Evolutionary conservation across 2,329 filamentous ascomycete species (phyloP).

Genomic region (Hymenoscyphus albidus): DNA sequence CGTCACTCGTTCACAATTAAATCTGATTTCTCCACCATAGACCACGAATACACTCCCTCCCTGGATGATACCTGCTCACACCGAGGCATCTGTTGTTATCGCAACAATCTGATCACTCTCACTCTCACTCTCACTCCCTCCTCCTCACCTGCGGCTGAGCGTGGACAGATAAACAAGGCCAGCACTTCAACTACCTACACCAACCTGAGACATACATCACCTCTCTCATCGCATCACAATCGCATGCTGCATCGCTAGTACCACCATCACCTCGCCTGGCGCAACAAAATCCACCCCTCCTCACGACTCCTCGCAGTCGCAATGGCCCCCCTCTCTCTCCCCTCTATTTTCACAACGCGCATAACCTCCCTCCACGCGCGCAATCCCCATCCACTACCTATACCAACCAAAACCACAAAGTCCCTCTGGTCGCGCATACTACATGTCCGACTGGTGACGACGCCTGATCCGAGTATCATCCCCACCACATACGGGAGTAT

Average conservation of each 20-base stretch:
- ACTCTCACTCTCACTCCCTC: background rate
- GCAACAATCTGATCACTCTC: background rate
- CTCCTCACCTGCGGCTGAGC: constrained; percentile 8
- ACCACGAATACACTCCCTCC: background rate
- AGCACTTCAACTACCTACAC: background rate
- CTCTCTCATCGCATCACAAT: background rate
- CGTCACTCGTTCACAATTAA: constrained; percentile 10
- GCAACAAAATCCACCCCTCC: constrained; percentile 4
- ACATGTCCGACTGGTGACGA: constrained; percentile 26
- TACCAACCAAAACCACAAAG: constrained; percentile 2
- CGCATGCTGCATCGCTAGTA: constrained; percentile 5
- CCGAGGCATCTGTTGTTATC: constrained; percentile 3
- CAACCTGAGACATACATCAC: background rate
- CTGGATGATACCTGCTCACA: background rate
- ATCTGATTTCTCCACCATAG: background rate
- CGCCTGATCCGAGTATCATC: constrained; percentile 57
- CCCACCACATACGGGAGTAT: constrained; percentile 57
- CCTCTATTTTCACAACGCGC: constrained; percentile 12
- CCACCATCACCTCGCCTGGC: constrained; percentile 3
- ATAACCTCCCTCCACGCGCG: background rate
- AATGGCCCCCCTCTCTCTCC: constrained; percentile 21
- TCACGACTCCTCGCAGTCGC: constrained; percentile 10
- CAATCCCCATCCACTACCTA: constrained; percentile 1
- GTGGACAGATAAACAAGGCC: constrained; percentile 16
- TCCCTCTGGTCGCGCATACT: constrained; percentile 11